A percentile compares a stretch with the other conserved stretches of the same genome.
These are phyloP conservation scores for Silene uniflora DNA, from an alignment of 148 eudicot genomes.

Conservation along the genomic window DNA sequence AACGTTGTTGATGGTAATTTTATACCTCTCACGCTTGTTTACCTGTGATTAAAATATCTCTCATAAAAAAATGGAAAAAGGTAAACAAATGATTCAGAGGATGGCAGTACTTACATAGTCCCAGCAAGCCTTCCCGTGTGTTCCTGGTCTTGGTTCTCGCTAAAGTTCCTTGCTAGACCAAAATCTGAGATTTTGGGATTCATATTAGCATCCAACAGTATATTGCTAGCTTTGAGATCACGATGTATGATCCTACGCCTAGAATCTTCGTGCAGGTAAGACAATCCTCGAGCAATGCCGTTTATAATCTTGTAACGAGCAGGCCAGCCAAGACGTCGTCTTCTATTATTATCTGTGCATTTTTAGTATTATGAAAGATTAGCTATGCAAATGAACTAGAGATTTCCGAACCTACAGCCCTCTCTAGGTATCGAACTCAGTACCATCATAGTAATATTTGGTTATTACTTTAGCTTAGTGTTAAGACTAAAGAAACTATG, in stretches of 20 bases:
- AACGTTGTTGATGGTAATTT: no score
- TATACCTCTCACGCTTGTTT: no score
- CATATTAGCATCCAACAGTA: slow-evolving; percentile 31
- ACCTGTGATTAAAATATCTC: no score
- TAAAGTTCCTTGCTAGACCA: slow-evolving; percentile 27
- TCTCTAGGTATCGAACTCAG: not conserved
- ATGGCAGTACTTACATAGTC: slow-evolving; percentile 23
- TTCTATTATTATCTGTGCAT: not conserved
- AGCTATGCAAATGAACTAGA: not conserved
- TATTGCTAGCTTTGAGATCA: slow-evolving; percentile 34
- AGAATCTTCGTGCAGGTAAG: slow-evolving; percentile 32
- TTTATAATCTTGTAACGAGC: no score
- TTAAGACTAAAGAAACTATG: no score
- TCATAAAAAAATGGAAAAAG: no score
- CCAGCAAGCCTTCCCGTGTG: slow-evolving; percentile 23
- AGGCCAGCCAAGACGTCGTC: no score
- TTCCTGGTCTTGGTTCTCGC: slow-evolving; percentile 22
- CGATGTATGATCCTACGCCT: slow-evolving; percentile 25
- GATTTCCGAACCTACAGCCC: not conserved
- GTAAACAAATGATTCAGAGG: no score
- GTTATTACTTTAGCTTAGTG: no score
- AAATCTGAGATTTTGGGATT: slow-evolving; percentile 33
- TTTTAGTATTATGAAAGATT: not conserved
- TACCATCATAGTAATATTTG: no score
- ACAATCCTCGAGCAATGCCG: slow-evolving; percentile 20